Evolutionary conservation across 208 protist genomes (phyloP), one percentile per base, ranked within the genome.

Genomic region (Wallacemonas sp.): DNA sequence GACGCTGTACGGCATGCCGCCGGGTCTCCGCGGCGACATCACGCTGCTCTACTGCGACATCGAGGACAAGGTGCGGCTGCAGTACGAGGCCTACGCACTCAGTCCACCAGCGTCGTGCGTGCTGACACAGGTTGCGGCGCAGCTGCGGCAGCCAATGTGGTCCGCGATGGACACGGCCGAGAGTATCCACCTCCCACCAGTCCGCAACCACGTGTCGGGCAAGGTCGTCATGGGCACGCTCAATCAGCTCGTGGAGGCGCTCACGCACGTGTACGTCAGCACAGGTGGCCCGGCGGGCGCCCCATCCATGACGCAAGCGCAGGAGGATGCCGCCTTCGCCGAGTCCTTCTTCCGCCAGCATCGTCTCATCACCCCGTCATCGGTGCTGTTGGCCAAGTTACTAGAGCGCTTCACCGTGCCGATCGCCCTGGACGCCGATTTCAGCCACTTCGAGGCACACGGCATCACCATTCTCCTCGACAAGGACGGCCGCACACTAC

Each of bases 331-430:
- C 33, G 44, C 21, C 23, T 86, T 87, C 38, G 49, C 52, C 16
- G 55, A 72, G 14, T 68, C 73, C 17, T 87, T 91, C 46, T 73
- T 91, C 12, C 80, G 85, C 2, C 75, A 80, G 48, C 76, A 88
- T 65, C 81, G 76, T 16, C 60, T 72, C 46, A 73, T 88, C 63
- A 65, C 76, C 30, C 72, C 79, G 8, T 87, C 85, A 11, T 70
- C 70, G 33, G 70, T 76, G 52, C 69, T 88, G 24, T 68, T 92
- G 47, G 78, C 76, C 8, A 86, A 88, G 65, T 58, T 88, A 41
- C 66, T 92, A 39, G 72, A 87, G 68, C 75, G 85, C 17, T 87
- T 84, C 65, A 56, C 78, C 3, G 76, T 88, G 0, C 85, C 85
- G 0, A 54, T 77, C 1, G 78, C 81, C 1, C 30, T 88, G 24